Conservation (phyloP, 2,329 filamentous ascomycete genomes). For the Fusarium anguioides region DNA sequence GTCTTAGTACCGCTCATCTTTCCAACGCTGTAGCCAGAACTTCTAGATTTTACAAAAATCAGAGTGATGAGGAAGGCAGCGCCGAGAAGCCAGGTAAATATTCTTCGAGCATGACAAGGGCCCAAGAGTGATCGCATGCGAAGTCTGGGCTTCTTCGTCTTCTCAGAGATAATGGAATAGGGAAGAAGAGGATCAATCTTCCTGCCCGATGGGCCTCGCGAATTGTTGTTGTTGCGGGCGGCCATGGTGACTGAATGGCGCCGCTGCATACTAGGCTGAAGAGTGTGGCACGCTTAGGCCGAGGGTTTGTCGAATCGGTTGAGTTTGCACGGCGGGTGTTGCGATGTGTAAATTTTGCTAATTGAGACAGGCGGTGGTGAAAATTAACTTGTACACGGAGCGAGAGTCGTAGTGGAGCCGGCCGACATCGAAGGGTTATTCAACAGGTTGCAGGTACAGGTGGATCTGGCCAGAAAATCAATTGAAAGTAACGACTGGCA, state of each 20-base stretch:
- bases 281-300: slow-evolving; percentile 38
- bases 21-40: slow-evolving; percentile 43
- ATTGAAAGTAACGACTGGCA: slow-evolving; percentile 47
- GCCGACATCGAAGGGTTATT: slow-evolving; percentile 44
- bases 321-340: slow-evolving; percentile 12
- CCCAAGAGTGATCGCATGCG: slow-evolving; percentile 60
- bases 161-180: slow-evolving; percentile 48
- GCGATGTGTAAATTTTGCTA: slow-evolving; percentile 21
- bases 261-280: slow-evolving; percentile 46
- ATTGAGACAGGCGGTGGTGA: slow-evolving; percentile 19
- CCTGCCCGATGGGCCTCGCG: slow-evolving; percentile 45
- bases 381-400: slow-evolving; percentile 38
- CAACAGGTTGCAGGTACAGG: slow-evolving; percentile 33
- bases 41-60: slow-evolving; percentile 53
- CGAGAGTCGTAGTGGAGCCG: slow-evolving; percentile 43
- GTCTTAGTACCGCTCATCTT: slow-evolving; percentile 41
- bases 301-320: slow-evolving; percentile 18
- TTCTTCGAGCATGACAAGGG: slow-evolving; percentile 63
- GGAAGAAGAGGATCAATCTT: slow-evolving; percentile 51
- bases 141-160: slow-evolving; percentile 51
- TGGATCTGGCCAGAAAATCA: slow-evolving; percentile 34
- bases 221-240: slow-evolving; percentile 53
- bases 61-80: slow-evolving; percentile 56
- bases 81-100: slow-evolving; percentile 62
- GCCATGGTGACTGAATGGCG: slow-evolving; percentile 49